A percentile compares a stretch with the other conserved stretches of the same genome.
phyloP scores from a whole-genome alignment of 1,284 basidiomycete genomes.

The Cystobasidium slooffiae region DNA sequence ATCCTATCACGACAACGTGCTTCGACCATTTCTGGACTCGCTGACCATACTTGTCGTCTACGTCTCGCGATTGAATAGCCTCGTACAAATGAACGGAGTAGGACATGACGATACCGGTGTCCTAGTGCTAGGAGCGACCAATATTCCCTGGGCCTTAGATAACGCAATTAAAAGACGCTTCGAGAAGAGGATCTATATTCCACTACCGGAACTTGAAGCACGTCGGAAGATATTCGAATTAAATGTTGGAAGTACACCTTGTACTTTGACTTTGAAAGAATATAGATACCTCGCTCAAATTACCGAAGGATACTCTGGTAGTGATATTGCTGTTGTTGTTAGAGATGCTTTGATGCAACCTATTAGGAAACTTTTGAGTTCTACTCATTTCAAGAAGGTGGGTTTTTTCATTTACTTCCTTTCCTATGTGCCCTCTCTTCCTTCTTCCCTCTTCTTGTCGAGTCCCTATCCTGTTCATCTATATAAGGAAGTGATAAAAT shows the following conservation, averaged over 20 bases:
- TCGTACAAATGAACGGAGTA: slow-evolving; percentile 91
- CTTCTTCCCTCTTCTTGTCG: neutral
- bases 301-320: slow-evolving; percentile 94
- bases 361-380: slow-evolving; percentile 90
- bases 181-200: slow-evolving; percentile 93
- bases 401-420: slow-evolving; percentile 39
- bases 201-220: slow-evolving; percentile 91
- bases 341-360: slow-evolving; percentile 99
- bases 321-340: slow-evolving; percentile 93
- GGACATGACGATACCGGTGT: slow-evolving; percentile 97
- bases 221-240: slow-evolving; percentile 94
- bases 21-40: neutral
- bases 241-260: slow-evolving; percentile 91
- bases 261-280: slow-evolving; percentile 76
- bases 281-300: slow-evolving; percentile 79
- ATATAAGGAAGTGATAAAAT: neutral
- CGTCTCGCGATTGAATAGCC: slow-evolving; percentile 14
- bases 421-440: neutral
- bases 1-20: slow-evolving; percentile 62
- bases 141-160: slow-evolving; percentile 97
- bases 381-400: slow-evolving; percentile 87
- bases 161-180: slow-evolving; percentile 95
- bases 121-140: slow-evolving; percentile 97
- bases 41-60: no score
- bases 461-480: neutral